phyloP scores from a whole-genome alignment of 1,284 basidiomycete genomes.

The Amylostereum areolatum region DNA sequence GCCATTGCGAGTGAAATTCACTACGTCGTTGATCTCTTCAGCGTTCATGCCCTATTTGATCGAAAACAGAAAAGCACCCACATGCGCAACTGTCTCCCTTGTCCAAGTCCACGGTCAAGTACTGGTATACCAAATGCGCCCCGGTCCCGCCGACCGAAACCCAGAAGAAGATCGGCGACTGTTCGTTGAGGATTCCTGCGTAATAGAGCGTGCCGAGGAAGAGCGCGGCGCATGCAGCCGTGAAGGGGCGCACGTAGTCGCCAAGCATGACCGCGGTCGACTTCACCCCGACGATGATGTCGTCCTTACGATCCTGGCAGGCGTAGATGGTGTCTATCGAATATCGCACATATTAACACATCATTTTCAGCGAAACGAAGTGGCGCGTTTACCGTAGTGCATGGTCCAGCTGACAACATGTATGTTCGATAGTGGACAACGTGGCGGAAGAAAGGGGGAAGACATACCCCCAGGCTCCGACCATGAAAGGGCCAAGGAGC shows the following conservation, averaged over 20 bases:
- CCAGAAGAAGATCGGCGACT: slow-evolving; percentile 47
- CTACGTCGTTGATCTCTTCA: slow-evolving; percentile 17
- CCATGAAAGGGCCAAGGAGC: slow-evolving; percentile 29
- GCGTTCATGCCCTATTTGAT: no score
- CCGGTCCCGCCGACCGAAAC: slow-evolving; percentile 46
- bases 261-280: slow-evolving; percentile 54
- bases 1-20: slow-evolving; percentile 43
- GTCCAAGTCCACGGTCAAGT: slow-evolving; percentile 45
- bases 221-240: slow-evolving; percentile 41
- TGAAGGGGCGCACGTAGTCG: slow-evolving; percentile 46
- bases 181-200: slow-evolving; percentile 43
- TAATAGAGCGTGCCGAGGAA: slow-evolving; percentile 45
- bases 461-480: slow-evolving; percentile 43
- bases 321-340: slow-evolving; percentile 48
- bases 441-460: slow-evolving; percentile 1
- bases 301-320: slow-evolving; percentile 50
- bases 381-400: slow-evolving; percentile 43
- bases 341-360: neutral
- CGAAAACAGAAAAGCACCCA: slow-evolving; percentile 17
- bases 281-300: slow-evolving; percentile 44
- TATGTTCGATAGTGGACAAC: slow-evolving; percentile 20
- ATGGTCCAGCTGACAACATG: slow-evolving; percentile 52
- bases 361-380: neutral
- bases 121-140: slow-evolving; percentile 52
- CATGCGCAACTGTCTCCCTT: slow-evolving; percentile 51